Conservation (phyloP, 148 eudicot genomes). For the Linanthus parryae region DNA sequence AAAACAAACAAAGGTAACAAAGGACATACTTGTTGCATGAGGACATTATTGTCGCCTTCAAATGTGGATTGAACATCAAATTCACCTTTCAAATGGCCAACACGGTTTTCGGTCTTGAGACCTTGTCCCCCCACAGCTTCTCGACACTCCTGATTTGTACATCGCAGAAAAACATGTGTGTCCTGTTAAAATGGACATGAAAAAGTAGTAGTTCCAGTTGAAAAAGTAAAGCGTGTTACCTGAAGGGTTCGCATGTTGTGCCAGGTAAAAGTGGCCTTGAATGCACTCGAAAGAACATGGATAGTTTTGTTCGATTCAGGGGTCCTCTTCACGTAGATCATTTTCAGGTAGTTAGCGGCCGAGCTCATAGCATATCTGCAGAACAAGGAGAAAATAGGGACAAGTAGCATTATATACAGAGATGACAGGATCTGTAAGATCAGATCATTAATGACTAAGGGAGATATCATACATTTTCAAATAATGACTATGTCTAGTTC, state of each 20-base stretch:
- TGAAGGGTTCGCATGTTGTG: constrained; percentile 97
- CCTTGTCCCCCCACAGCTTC: constrained; percentile 99
- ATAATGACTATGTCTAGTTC: too few species aligned
- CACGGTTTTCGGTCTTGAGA: constrained; percentile 83
- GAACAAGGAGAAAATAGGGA: background rate
- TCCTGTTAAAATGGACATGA: too few species aligned
- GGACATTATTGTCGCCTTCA: constrained; percentile 97
- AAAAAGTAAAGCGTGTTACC: constrained; percentile 59
- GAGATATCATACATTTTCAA: too few species aligned
- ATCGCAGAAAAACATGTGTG: too few species aligned
- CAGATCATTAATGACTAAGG: too few species aligned
- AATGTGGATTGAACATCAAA: constrained; percentile 90
- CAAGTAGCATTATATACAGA: too few species aligned
- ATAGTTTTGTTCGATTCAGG: constrained; percentile 70
- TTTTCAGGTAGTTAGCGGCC: constrained; percentile 81
- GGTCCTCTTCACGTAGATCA: constrained; percentile 64
- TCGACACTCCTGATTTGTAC: constrained; percentile 72
- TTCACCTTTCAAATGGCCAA: constrained; percentile 86
- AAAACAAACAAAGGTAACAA: too few species aligned
- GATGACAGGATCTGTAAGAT: too few species aligned
- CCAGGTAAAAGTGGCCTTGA: constrained; percentile 87
- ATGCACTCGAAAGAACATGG: constrained; percentile 84
- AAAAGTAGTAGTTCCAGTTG: too few species aligned
- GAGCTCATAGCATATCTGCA: constrained; percentile 95
- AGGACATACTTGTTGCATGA: constrained; percentile 99